A percentile compares a stretch with the other conserved stretches of the same genome.
Evolutionary conservation across 306 rosid species (phyloP).

Genomic region (Prunus dulcis): DNA sequence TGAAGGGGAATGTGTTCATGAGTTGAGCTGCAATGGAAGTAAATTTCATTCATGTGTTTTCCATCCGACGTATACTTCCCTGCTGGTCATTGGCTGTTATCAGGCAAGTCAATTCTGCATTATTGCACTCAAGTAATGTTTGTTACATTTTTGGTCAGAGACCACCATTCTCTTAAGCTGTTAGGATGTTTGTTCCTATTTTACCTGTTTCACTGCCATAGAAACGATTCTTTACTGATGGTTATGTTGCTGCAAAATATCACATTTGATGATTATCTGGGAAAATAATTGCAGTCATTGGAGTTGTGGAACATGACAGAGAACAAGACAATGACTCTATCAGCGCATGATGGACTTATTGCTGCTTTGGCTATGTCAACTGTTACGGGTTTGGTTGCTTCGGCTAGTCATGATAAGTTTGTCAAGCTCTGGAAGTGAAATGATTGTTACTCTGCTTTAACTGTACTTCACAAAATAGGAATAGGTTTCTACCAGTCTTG

Average conservation of each 20-base stretch:
- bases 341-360: conserved; percentile 91
- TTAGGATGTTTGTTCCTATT: not conserved
- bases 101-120: conserved; percentile 56
- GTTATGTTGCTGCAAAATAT: too few relatives aligned
- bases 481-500: conserved; percentile 25
- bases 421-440: conserved; percentile 88
- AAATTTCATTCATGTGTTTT: conserved; percentile 87
- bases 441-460: conserved; percentile 21
- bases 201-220: not conserved
- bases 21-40: conserved; percentile 75
- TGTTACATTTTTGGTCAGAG: not conserved
- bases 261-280: not conserved
- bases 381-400: conserved; percentile 77
- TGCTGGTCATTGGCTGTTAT: conserved; percentile 89
- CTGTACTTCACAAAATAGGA: conserved; percentile 20
- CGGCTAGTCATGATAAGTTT: conserved; percentile 87
- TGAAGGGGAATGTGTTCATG: conserved; percentile 85
- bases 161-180: not conserved
- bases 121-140: not conserved
- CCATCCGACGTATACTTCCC: conserved; percentile 77
- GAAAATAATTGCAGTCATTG: conserved; percentile 57
- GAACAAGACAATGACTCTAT: conserved; percentile 81
- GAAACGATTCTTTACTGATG: not conserved
- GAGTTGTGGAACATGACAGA: conserved; percentile 95
- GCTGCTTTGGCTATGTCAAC: conserved; percentile 76